Base-by-base conservation (phyloP, 2,329 filamentous ascomycete species). In the Calcarisporium arbuscula region DNA sequence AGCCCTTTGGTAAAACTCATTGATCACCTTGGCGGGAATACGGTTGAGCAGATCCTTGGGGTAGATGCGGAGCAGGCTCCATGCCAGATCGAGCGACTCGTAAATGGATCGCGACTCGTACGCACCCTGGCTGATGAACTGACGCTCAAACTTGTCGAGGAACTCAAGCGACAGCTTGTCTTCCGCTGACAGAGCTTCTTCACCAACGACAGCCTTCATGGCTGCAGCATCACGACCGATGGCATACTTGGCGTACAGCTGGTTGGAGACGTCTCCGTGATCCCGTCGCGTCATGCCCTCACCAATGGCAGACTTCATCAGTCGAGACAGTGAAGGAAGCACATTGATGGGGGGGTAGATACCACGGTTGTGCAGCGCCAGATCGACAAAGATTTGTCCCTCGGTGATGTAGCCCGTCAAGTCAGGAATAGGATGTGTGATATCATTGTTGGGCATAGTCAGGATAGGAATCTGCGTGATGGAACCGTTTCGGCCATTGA, bases 371-470 rank as follows among this genome's bases (percentile, higher is more conserved):
- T 88, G 63, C 34, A 98, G 73, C 56, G 84, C 80, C 67, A 90
- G 87, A 64, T 98, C 92, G 54, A 98, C 77, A 67, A 94, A 96
- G 57, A 98, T 95, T 65, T 98, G 92, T 27, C 92, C 94, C 68
- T 98, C 92, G 15, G 92, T 98, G 60, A 98, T 98, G 69, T 96
- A 98, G 37, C 92, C 92, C 44, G 92, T 98, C 70, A 98, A 72
- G 72, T 98, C 92, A 45, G 94, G 94, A 59, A 98, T 98, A 26
- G 92, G 94, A 61, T 98, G 92, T 28, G 92, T 98, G 58, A 98
- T 98, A 67, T 98, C 90, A 59, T 98, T 90, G 78, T 98, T 98
- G 55, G 92, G 92, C 92, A 98, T 98, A 50, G 92, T 95, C 67
- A 98, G 65, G 60, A 98, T 98, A 41, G 92, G 92, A 54, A 98